phyloP scores from a whole-genome alignment of 2,329 filamentous ascomycete species.

The Diplodia seriata region DNA sequence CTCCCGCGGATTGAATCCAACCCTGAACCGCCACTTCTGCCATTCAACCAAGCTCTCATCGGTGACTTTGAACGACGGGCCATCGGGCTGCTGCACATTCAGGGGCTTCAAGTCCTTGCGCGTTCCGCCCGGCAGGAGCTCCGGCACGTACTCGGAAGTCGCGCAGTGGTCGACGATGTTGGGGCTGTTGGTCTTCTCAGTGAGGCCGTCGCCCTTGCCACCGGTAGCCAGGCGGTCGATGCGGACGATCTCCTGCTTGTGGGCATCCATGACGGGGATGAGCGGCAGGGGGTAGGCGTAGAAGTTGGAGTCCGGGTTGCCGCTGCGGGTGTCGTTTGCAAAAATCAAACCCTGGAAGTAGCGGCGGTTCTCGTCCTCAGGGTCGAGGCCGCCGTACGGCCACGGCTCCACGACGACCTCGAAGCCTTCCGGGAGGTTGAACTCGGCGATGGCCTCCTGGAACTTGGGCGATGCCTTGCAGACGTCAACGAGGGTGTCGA shows the following conservation, averaged over 20 bases:
- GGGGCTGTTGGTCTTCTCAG: conserved; percentile 48
- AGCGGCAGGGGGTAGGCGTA: conserved; percentile 51
- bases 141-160: conserved; percentile 58
- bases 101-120: conserved; percentile 67
- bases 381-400: conserved; percentile 63
- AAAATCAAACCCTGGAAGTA: conserved; percentile 64
- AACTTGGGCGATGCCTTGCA: conserved; percentile 62
- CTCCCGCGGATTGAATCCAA: conserved; percentile 55
- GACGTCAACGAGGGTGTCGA: conserved; percentile 55
- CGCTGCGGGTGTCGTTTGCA: conserved; percentile 54
- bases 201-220: conserved; percentile 47
- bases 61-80: conserved; percentile 68
- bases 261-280: conserved; percentile 47
- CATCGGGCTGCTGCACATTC: conserved; percentile 74
- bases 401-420: conserved; percentile 63
- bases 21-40: conserved; percentile 55
- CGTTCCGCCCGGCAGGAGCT: conserved; percentile 48
- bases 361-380: conserved; percentile 55
- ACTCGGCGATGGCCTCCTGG: conserved; percentile 58
- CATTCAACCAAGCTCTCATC: conserved; percentile 54
- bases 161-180: conserved; percentile 57
- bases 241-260: conserved; percentile 45
- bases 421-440: conserved; percentile 62
- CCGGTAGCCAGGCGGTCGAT: conserved; percentile 48
- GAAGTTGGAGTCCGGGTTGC: conserved; percentile 53